These are phyloP conservation scores for Monilinia fructicola DNA, from an alignment of 2,329 filamentous ascomycete genomes.

Conservation along the genomic window DNA sequence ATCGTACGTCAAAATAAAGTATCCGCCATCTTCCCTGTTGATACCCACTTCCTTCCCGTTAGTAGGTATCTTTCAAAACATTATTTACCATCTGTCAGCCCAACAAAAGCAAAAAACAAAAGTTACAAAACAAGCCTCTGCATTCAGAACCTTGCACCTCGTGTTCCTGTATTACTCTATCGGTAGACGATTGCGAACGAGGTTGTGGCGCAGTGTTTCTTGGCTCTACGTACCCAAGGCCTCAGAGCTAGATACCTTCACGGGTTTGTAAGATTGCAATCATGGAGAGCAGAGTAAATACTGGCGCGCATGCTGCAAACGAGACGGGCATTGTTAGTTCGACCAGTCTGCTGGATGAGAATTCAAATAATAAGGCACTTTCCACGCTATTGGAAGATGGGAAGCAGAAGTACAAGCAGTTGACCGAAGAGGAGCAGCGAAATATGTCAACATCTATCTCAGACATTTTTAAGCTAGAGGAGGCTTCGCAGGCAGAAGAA, in stretches of 20 bases:
- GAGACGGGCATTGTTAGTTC: background rate
- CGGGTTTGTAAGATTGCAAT: slow-evolving; percentile 1
- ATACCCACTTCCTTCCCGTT: background rate
- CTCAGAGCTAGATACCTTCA: background rate
- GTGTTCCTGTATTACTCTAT: background rate
- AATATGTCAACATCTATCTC: slow-evolving; percentile 29
- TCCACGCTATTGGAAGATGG: background rate
- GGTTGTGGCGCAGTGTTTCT: slow-evolving; percentile 15
- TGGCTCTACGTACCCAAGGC: slow-evolving; percentile 8
- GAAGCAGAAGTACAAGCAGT: background rate
- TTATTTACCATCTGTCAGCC: background rate
- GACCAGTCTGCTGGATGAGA: background rate
- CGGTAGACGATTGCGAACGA: background rate
- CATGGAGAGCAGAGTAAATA: background rate
- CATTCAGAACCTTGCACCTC: background rate
- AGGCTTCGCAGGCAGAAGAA: slow-evolving; percentile 22
- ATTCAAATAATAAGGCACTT: background rate
- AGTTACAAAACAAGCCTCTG: background rate
- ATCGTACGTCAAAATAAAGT: slow-evolving; percentile 9
- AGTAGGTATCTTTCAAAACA: background rate
- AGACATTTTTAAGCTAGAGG: slow-evolving; percentile 31
- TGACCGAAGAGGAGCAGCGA: slow-evolving; percentile 26
- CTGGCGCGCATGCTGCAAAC: background rate
- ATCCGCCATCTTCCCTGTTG: background rate
- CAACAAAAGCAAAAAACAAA: background rate